Percentiles rank a stretch among this genome's conserved stretches.
These are phyloP conservation scores for Penicillium sp. DNA, from an alignment of 2,329 filamentous ascomycete species.

Conservation along the genomic window DNA sequence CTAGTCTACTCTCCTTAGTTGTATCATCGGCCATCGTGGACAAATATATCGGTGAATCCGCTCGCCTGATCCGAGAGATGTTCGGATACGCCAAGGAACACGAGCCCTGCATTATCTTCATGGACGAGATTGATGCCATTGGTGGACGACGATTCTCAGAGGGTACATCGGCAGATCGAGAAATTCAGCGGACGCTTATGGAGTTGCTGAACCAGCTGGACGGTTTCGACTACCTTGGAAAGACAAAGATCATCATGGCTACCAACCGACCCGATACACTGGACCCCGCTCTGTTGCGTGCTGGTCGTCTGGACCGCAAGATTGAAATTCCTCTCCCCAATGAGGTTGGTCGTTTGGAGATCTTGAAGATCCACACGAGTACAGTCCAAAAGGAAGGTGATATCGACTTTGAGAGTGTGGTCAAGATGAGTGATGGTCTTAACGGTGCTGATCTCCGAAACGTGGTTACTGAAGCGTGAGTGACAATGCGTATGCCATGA, in stretches of 20 bases:
- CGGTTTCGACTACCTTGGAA: slow-evolving; percentile 96
- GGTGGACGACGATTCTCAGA: slow-evolving; percentile 93
- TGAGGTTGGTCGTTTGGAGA: slow-evolving; percentile 89
- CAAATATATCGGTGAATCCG: slow-evolving; percentile 98
- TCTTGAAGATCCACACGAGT: slow-evolving; percentile 91
- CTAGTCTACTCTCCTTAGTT: slow-evolving; percentile 46
- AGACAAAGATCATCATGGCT: slow-evolving; percentile 99
- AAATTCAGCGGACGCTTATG: slow-evolving; percentile 98
- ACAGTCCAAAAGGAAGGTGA: slow-evolving; percentile 85
- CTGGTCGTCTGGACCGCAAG: slow-evolving; percentile 89
- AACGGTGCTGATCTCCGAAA: slow-evolving; percentile 97
- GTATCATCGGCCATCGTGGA: slow-evolving; percentile 98
- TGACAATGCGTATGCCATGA: slow-evolving; percentile 22
- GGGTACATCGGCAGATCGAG: slow-evolving; percentile 91
- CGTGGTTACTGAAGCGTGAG: slow-evolving; percentile 95
- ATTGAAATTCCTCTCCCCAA: slow-evolving; percentile 96
- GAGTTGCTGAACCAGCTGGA: slow-evolving; percentile 97
- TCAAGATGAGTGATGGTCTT: slow-evolving; percentile 98
- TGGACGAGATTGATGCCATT: slow-evolving; percentile 99
- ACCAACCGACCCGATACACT: slow-evolving; percentile 95
- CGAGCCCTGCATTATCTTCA: slow-evolving; percentile 99
- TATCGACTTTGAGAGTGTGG: slow-evolving; percentile 96
- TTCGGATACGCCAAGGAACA: slow-evolving; percentile 99
- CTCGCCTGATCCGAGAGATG: slow-evolving; percentile 95
- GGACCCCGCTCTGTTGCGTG: slow-evolving; percentile 83